Percentiles rank a stretch among this genome's conserved stretches.
phyloP scores from a whole-genome alignment of 768 basidiomycete species.

The Podaxis mareebaensis region DNA sequence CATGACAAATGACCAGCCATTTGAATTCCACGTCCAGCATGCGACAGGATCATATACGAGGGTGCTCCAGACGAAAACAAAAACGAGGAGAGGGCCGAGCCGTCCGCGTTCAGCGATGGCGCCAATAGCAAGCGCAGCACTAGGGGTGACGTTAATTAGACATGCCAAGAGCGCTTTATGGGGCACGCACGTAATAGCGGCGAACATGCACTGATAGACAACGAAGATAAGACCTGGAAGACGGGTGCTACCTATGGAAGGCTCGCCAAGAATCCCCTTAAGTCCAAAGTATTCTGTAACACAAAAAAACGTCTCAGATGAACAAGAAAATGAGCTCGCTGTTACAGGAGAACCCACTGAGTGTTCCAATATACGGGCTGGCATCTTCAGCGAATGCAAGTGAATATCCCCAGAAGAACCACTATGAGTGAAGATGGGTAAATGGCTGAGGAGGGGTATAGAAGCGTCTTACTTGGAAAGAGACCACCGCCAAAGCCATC shows the following conservation, averaged over 20 bases:
- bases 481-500: conserved; percentile 77
- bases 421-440: conserved; percentile 43
- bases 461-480: conserved; percentile 69
- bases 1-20: conserved; percentile 72
- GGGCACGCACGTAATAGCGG: conserved; percentile 71
- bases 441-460: neutral
- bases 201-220: conserved; percentile 91
- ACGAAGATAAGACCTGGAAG: conserved; percentile 79
- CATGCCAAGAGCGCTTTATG: neutral
- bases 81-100: conserved; percentile 83
- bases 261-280: conserved; percentile 71
- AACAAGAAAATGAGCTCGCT: neutral
- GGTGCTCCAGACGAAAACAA: conserved; percentile 89
- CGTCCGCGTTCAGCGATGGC: conserved; percentile 90
- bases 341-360: conserved; percentile 50
- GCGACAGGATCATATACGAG: conserved; percentile 93
- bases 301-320: conserved; percentile 1
- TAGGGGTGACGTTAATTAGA: conserved; percentile 31
- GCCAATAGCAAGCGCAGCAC: conserved; percentile 87
- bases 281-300: conserved; percentile 77
- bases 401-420: conserved; percentile 98
- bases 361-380: conserved; percentile 77
- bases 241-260: conserved; percentile 69
- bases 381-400: conserved; percentile 85
- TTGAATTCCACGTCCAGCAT: conserved; percentile 93